Base-by-base conservation (phyloP, 2,329 filamentous ascomycete genomes). In the Tothia fuscella region DNA sequence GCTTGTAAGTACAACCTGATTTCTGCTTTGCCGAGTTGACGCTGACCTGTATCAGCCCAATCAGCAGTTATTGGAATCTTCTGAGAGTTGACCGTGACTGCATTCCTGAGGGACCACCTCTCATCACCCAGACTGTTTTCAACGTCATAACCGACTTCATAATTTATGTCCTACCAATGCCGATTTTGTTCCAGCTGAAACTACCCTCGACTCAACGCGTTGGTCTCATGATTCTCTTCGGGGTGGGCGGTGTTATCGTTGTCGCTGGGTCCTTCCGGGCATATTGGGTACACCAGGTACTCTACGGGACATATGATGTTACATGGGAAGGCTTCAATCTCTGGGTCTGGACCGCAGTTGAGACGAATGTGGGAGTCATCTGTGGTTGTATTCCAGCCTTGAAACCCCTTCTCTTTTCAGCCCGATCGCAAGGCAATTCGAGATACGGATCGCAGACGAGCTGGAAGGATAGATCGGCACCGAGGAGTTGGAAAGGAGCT, bases 321-420 rank as follows among this genome's bases (percentile, higher is more conserved):
- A 43, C 38, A 10, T 45, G 38, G 43, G 38, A 35, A 28, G 43
- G 43, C 29, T 45, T 32, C 38, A 28, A 34, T 9, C 17, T 42
- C 3, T 42, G 38, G 38, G 31, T 45, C 5, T 45, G 43, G 43
- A 43, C 43, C 19, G 38, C 38, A 10, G 38, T 45, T 19, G 43
- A 45, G 25, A 37, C 22, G 7, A 45, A 45, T 25, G 21, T 43
- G 12, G 43, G 38, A 3, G 30, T 45, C 14, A 42, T 45, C 30
- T 45, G 43, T 19, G 43, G 38, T 16, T 35, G 43, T 35, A 31
- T 45, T 34, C 43, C 43, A 5, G 31, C 43, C 6, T 9, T 45
- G 21, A 45, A 42, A 21, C 43, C 58, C 2, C 38, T 61, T n/a
- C 51, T 61, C 46, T 44, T 42, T 16, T 16, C 52, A 22, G 48